Evolutionary conservation across 129 eudicot genomes (phyloP), one percentile per base, ranked within the genome.

Genomic region (Arctium minus): DNA sequence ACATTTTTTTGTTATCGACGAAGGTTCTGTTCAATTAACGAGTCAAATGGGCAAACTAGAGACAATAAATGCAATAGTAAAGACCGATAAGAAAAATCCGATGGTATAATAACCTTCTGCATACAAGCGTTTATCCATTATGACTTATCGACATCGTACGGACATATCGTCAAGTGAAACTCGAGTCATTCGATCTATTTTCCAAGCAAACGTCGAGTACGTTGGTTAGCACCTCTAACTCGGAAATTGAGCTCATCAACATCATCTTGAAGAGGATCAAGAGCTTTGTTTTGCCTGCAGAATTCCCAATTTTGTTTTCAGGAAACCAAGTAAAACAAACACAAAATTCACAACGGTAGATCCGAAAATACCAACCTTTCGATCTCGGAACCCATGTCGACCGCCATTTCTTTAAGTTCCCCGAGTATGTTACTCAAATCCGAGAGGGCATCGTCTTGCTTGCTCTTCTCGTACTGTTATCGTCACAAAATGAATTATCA

Each of bases 331-430:
- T 60, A 72, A 67, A 4, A 64, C 10, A 17, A 78, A 78, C 15
- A 46, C 46, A 67, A 42, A 64, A 65, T 76, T 40, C 13, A 31
- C 39, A 12, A n/a, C 42, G 7, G 36, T 18, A 2, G 17, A 72
- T 15, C 7, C 0, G 32, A 22, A 56, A 75, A 53, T 10, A 27
- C 79, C 17, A 40, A 95, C 99, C 94, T 90, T 72, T 93, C 97
- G 77, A 95, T 93, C 82, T 95, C 99, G 6, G 97, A 88, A 33
- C 99, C 99, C 99, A 95, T 95, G 91, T 95, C 99, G 0, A 88
- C 75, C 1, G 99, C 99, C 97, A 95, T 95, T 76, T 83, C 90
- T 84, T 95, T 95, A 35, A 95, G 91, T 75, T 95, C 99, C 70
- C 92, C 94, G 69, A 95, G 86, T 6, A 95, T 68, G 74, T 90